phyloP scores from a whole-genome alignment of 2,329 filamentous ascomycete species.

The Paradendryphiella salina region DNA sequence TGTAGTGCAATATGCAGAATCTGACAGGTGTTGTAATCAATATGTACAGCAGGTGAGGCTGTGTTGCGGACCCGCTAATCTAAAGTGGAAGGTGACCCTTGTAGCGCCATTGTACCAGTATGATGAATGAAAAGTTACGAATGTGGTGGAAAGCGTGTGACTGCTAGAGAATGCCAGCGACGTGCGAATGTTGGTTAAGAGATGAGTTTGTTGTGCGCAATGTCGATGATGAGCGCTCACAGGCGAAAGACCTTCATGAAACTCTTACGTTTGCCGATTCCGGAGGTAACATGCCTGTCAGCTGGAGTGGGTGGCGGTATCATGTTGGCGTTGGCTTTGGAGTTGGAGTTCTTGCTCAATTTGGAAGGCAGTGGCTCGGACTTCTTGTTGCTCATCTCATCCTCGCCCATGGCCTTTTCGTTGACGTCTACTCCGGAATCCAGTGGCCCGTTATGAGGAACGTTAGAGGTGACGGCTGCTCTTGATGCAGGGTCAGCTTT shows the following conservation, averaged over 20 bases:
- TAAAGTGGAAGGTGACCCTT: constrained; percentile 1
- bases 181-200: too few species aligned
- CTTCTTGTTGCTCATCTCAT: constrained; percentile 28
- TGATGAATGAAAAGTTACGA: not conserved
- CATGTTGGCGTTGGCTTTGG: constrained; percentile 13
- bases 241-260: constrained; percentile 51
- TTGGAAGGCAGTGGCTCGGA: constrained; percentile 31
- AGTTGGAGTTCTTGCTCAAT: constrained; percentile 23
- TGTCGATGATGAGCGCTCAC: constrained; percentile 6
- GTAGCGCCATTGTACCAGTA: not conserved
- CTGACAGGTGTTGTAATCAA: constrained; percentile 4
- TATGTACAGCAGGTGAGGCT: constrained; percentile 7
- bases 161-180: too few species aligned
- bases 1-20: constrained; percentile 13
- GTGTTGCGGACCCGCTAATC: constrained; percentile 1
- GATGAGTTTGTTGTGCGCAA: too few species aligned
- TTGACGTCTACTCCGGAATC: constrained; percentile 44
- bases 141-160: not conserved
- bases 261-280: constrained; percentile 53
- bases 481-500: constrained; percentile 34
- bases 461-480: constrained; percentile 35
- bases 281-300: constrained; percentile 35
- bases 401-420: constrained; percentile 28
- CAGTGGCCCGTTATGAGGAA: constrained; percentile 42
- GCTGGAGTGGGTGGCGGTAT: constrained; percentile 39